phyloP scores from a whole-genome alignment of 2,329 filamentous ascomycete genomes.

The Botrytis medusae region DNA sequence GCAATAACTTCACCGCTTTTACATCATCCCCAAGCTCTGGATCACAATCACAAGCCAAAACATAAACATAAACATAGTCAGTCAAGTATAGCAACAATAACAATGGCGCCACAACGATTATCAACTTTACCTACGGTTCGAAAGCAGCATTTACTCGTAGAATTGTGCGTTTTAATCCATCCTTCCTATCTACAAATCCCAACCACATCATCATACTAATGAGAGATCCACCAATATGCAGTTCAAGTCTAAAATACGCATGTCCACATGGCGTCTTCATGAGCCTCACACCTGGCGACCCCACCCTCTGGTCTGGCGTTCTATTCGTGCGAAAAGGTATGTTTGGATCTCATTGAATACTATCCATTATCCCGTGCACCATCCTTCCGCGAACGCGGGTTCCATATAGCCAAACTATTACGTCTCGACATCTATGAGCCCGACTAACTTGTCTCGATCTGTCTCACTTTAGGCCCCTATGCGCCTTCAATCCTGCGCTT shows the following conservation, averaged over 20 bases:
- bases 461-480: conserved; percentile 69
- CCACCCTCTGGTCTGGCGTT: conserved; percentile 83
- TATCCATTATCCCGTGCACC: neutral
- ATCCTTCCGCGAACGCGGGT: neutral
- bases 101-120: conserved; percentile 33
- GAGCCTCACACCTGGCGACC: conserved; percentile 76
- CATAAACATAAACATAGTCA: conserved; percentile 12
- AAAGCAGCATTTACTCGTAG: conserved; percentile 39
- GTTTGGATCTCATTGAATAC: conserved; percentile 23
- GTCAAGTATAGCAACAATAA: conserved; percentile 7
- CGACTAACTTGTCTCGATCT: neutral
- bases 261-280: conserved; percentile 87
- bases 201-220: conserved; percentile 5
- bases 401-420: neutral
- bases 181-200: neutral
- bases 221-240: conserved; percentile 41
- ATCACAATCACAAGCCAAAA: conserved; percentile 18
- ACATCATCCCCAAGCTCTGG: conserved; percentile 14
- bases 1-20: conserved; percentile 25
- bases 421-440: conserved; percentile 11
- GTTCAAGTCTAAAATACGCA: conserved; percentile 75
- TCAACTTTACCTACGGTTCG: conserved; percentile 36
- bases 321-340: conserved; percentile 86
- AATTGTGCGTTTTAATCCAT: conserved; percentile 34
- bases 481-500: conserved; percentile 84